Base-by-base conservation (phyloP, 139 green algal genomes). In the Auxenochlorella pyrenoidosa region DNA sequence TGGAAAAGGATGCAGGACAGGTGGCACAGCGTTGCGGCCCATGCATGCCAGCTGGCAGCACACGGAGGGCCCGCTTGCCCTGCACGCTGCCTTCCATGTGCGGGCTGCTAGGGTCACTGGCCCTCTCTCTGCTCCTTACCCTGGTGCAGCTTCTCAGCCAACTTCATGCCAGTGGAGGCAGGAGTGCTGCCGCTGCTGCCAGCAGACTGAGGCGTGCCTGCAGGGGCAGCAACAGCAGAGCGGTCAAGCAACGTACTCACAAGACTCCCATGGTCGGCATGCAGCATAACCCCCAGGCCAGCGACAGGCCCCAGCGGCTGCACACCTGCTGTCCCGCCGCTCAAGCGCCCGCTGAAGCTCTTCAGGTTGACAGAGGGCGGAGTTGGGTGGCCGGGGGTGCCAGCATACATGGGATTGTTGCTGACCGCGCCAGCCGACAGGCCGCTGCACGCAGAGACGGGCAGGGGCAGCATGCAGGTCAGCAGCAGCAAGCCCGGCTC, bases 361-460 rank as follows among this genome's bases (percentile, higher is more conserved):
- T 75, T 87, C 15, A 83, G 43, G 30, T 38, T 90, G 68, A 90
- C 68, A 5, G 86, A 90, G 58, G 86, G 79, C 4, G 86, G 86
- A 0, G 86, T 89, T 59, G 86, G 79, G 75, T 87, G 86, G 24
- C 44, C 22, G 22, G 86, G 86, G 30, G 86, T 90, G 79, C 86
- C 86, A 10, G 79, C 79, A 82, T 38, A 90, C 72, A 90, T 71
- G 26, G 86, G 86, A 68, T 90, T 90, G 86, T 86, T 89, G 86
- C 78, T 89, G 26, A 85, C 21, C 0, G 40, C 63, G 19, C 80
- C 80, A 4, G 63, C 63, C 5, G 80, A 88, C 80, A 85, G 60
- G 40, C 80, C 80, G 30, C 80, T 85, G 80, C 80, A 63, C 19
- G 43, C 5, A 26, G 16, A 79, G 72, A 34, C 10, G 13, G 36